Conservation (phyloP, 2,329 filamentous ascomycete genomes). For the Ophiostoma sp. region DNA sequence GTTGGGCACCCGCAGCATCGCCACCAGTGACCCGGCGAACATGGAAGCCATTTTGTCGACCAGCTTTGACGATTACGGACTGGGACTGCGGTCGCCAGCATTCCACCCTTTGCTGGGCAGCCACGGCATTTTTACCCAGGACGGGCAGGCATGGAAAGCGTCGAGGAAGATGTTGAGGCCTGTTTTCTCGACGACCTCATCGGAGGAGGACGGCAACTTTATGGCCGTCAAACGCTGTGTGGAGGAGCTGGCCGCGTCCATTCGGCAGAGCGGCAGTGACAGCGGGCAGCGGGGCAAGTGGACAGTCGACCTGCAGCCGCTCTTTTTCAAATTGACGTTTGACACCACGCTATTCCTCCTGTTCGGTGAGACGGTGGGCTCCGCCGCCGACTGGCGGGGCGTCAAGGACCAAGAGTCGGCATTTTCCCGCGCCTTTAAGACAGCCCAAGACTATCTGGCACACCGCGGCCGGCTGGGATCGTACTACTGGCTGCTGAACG, state of each 20-base stretch:
- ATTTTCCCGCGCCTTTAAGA: not conserved
- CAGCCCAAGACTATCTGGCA: conserved; percentile 2
- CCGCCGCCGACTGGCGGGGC: not conserved
- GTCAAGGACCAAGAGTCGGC: not conserved
- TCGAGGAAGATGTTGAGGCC: conserved; percentile 22
- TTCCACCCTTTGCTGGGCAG: conserved; percentile 25
- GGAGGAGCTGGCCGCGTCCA: not conserved
- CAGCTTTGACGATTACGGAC: conserved; percentile 44
- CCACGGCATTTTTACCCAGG: conserved; percentile 23
- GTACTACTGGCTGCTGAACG: conserved; percentile 12
- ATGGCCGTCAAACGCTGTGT: conserved; percentile 17
- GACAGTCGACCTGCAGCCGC: conserved; percentile 14
- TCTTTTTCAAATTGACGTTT: conserved; percentile 20
- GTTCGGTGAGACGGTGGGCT: conserved; percentile 3
- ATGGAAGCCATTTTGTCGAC: conserved; percentile 36
- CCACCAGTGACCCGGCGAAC: conserved; percentile 3
- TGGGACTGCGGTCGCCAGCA: conserved; percentile 31
- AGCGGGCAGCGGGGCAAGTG: not conserved
- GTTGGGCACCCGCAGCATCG: conserved; percentile 7
- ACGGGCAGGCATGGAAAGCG: conserved; percentile 18
- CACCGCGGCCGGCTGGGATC: conserved; percentile 12
- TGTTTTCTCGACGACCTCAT: not conserved
- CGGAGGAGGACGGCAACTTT: conserved; percentile 2
- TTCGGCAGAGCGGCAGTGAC: not conserved
- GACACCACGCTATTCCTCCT: conserved; percentile 16